phyloP scores from a whole-genome alignment of 352 stramenopile genomes.

The Phytophthora fragariaefolia region DNA sequence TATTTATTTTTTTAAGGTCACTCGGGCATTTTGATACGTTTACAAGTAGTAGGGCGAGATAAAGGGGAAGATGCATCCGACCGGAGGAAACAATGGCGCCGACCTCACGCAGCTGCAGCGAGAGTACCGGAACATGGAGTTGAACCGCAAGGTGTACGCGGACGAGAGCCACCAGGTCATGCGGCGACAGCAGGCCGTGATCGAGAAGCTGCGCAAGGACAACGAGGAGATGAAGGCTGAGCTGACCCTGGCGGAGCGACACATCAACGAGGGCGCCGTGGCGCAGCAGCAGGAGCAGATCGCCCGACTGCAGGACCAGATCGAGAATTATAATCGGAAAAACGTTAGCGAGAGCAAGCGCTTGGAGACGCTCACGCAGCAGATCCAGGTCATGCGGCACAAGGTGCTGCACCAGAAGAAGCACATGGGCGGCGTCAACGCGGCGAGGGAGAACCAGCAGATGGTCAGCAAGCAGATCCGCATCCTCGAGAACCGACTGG shows the following conservation, averaged over 20 bases:
- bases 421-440: constrained; percentile 97
- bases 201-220: constrained; percentile 90
- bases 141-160: constrained; percentile 95
- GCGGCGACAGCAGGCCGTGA: constrained; percentile 93
- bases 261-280: constrained; percentile 85
- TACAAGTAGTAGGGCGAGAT: not conserved
- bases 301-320: constrained; percentile 84
- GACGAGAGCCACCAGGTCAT: constrained; percentile 95
- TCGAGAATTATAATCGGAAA: constrained; percentile 88
- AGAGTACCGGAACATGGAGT: constrained; percentile 97
- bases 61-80: constrained; percentile 28
- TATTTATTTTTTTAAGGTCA: too few relatives aligned
- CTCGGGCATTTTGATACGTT: too few relatives aligned
- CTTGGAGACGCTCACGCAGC: constrained; percentile 87
- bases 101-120: constrained; percentile 93
- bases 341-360: constrained; percentile 88
- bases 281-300: constrained; percentile 88
- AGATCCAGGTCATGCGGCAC: constrained; percentile 87
- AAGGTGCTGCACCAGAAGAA: constrained; percentile 92
- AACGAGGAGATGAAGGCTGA: constrained; percentile 91
- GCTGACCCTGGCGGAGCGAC: constrained; percentile 89
- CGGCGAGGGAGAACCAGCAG: constrained; percentile 94
- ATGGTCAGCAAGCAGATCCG: constrained; percentile 97
- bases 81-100: constrained; percentile 43
- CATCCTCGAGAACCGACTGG: constrained; percentile 96